phyloP scores from a whole-genome alignment of 2,329 filamentous ascomycete species.

The Pyrenochaeta sp. region DNA sequence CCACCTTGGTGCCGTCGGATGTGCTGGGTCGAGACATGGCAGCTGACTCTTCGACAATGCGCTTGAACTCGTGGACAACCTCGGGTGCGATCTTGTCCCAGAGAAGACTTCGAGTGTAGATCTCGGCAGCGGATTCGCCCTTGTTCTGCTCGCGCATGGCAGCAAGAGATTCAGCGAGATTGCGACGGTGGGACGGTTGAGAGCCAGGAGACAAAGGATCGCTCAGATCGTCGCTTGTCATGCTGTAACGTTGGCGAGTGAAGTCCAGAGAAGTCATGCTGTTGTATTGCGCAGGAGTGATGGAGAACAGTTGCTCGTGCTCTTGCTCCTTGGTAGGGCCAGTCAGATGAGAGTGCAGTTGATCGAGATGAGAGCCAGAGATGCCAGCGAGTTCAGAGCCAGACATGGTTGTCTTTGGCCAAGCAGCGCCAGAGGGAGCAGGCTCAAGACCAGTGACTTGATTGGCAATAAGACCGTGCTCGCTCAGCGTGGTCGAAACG shows the following conservation, averaged over 20 bases:
- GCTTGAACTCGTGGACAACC: constrained; percentile 90
- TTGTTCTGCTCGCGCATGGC: constrained; percentile 78
- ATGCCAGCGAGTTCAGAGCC: constrained; percentile 48
- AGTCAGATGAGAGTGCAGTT: constrained; percentile 57
- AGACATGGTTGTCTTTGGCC: constrained; percentile 49
- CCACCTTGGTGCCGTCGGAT: constrained; percentile 43
- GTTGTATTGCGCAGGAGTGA: constrained; percentile 89
- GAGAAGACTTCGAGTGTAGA: constrained; percentile 90
- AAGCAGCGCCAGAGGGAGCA: constrained; percentile 46
- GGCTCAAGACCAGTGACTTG: constrained; percentile 51
- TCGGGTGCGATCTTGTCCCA: constrained; percentile 95
- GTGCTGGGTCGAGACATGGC: constrained; percentile 46
- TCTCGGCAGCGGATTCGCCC: constrained; percentile 77
- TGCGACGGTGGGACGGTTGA: constrained; percentile 69
- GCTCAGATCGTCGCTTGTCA: constrained; percentile 57
- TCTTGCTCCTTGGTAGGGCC: constrained; percentile 81
- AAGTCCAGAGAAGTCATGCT: constrained; percentile 81
- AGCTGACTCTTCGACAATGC: constrained; percentile 82
- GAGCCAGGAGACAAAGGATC: constrained; percentile 49
- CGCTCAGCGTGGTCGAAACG: constrained; percentile 55
- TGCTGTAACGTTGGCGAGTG: constrained; percentile 59
- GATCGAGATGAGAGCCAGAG: constrained; percentile 47
- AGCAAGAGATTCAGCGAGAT: constrained; percentile 81
- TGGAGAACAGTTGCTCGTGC: constrained; percentile 85
- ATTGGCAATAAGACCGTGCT: constrained; percentile 62